A percentile compares a stretch with the other conserved stretches of the same genome.
Evolutionary conservation across 139 green algal species (phyloP).

Genomic region (Pleodorina starrii): DNA sequence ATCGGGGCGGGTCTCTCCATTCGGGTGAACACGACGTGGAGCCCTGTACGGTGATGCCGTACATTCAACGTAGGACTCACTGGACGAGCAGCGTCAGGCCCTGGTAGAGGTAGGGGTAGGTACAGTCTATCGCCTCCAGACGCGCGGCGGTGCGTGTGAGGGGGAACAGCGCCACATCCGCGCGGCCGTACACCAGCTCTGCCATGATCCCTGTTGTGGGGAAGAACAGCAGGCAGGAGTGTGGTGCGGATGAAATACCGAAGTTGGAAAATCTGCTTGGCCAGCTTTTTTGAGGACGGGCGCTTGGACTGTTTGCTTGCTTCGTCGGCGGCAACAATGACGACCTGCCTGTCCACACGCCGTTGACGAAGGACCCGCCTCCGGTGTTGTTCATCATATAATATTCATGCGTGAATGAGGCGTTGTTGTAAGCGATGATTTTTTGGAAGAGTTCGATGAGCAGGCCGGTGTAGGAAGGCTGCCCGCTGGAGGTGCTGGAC

Average conservation of each 20-base stretch:
- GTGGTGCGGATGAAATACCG: too few relatives aligned
- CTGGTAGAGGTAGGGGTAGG: constrained; percentile 37
- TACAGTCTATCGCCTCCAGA: constrained; percentile 25
- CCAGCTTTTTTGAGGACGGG: background rate
- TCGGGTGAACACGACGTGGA: too few relatives aligned
- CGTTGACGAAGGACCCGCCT: background rate
- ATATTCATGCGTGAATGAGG: background rate
- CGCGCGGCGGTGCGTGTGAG: constrained; percentile 49
- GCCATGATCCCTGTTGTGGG: constrained; percentile 40
- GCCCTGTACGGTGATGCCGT: too few relatives aligned
- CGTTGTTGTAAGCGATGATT: background rate
- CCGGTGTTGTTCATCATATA: background rate
- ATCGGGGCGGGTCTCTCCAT: too few relatives aligned
- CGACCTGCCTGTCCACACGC: background rate
- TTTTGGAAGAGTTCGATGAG: constrained; percentile 6
- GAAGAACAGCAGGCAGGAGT: too few relatives aligned
- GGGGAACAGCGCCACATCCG: constrained; percentile 60
- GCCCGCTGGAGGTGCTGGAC: background rate
- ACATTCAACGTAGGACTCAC: too few relatives aligned
- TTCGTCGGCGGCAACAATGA: too few relatives aligned
- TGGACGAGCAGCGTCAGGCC: background rate
- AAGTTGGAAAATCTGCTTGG: background rate
- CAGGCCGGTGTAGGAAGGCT: background rate
- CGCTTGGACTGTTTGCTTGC: background rate
- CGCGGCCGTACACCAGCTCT: background rate